Conservation (phyloP, 2,329 filamentous ascomycete species). For the Tolypocladium paradoxum region DNA sequence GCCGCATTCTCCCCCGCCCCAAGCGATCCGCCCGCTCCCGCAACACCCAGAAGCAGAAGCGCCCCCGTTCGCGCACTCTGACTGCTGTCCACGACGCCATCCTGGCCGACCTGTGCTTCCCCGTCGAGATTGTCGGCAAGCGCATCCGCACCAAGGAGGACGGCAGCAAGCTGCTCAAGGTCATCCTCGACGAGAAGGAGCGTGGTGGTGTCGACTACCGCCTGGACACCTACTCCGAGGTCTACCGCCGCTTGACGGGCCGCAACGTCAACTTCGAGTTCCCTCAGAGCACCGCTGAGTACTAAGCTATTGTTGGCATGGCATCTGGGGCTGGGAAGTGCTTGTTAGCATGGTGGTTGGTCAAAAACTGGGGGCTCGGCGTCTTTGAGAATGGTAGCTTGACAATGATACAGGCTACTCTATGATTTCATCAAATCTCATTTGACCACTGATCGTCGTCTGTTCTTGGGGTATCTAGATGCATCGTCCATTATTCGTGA, state of each 20-base stretch:
- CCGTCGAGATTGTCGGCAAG: constrained; percentile 99
- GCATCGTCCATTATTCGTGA: constrained; percentile 23
- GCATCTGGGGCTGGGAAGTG: constrained; percentile 16
- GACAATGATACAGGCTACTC: constrained; percentile 34
- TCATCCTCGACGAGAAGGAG: constrained; percentile 99
- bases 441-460: constrained; percentile 12
- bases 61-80: constrained; percentile 92
- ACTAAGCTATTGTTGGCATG: constrained; percentile 44
- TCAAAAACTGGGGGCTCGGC: constrained; percentile 35
- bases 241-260: constrained; percentile 96
- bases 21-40: constrained; percentile 96
- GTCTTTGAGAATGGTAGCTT: constrained; percentile 39
- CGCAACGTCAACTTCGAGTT: constrained; percentile 98
- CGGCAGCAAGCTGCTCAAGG: constrained; percentile 96
- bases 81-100: constrained; percentile 98
- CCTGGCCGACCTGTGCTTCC: constrained; percentile 96
- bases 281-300: constrained; percentile 76
- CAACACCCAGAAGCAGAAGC: constrained; percentile 97
- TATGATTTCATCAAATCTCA: constrained; percentile 23
- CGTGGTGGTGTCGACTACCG: constrained; percentile 98
- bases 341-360: constrained; percentile 25
- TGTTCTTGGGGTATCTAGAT: constrained; percentile 29
- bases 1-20: constrained; percentile 96
- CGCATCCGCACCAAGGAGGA: constrained; percentile 98
- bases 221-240: constrained; percentile 98